Evolutionary conservation across 371 early-diverging fungal genomes (phyloP), one percentile per base, ranked within the genome.

Genomic region (Mucor mucedo): DNA sequence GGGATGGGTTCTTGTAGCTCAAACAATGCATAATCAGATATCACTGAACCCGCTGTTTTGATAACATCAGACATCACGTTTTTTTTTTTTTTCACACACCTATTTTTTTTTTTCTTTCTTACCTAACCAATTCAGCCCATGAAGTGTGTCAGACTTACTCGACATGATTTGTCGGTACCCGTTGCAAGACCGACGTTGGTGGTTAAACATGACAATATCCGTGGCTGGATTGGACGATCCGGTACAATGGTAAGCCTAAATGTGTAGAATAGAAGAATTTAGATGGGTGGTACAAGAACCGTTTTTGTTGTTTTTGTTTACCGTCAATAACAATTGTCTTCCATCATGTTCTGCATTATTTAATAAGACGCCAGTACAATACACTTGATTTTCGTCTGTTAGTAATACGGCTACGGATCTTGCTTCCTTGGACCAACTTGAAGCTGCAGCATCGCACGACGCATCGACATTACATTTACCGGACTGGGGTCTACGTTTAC

Each of bases 121-220:
- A 39, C 72, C 77, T 21, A 84, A 45, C 45, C 60, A 67, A 56
- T 70, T 62, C 5, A 84, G 55, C 2, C 84, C 84, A 55, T 75
- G 79, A 27, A 74, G 80, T 2, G 80, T 83, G 28, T 83, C 76
- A 9, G 59, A 59, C 28, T 59, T 66, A 29, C 52, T 6, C 56
- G 59, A 7, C 68, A 33, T 30, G n/a, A 5, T 9, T 21, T 44
- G 44, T 14, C 57, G 54, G 7, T 33, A 44, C 2, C 58, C 55
- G 2, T 69, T 68, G 52, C 84, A 83, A 2, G 63, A 66, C 9
- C 47, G 40, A 57, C 68, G 70, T 49, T 84, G 71, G 55, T 82
- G 72, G 44, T 84, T 84, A 54, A 84, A 82, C 81, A 77, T 76
- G 45, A 82, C 72, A n/a, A 84, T 40, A 59, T 83, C 79, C 2